These are phyloP conservation scores for Heterobasidion annosum DNA, from an alignment of 1,284 basidiomycete species.

Conservation along the genomic window DNA sequence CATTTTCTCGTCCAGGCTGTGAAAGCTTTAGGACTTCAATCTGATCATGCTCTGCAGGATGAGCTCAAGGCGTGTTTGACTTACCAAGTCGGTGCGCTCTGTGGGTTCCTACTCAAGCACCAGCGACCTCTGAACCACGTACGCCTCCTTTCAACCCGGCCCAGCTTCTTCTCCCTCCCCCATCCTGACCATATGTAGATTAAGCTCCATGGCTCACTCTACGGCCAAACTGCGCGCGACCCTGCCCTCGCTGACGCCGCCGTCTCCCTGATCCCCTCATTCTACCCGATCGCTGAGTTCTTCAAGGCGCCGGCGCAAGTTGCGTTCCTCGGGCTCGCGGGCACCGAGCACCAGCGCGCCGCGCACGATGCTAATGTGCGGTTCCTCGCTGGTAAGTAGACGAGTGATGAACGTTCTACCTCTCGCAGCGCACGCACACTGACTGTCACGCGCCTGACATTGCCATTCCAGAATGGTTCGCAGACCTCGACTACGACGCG, in stretches of 20 bases:
- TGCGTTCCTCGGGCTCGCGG: constrained; percentile 50
- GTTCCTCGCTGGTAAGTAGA: constrained; percentile 34
- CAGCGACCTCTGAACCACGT: constrained; percentile 42
- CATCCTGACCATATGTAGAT: constrained; percentile 16
- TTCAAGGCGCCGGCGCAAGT: constrained; percentile 43
- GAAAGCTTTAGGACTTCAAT: too few species aligned
- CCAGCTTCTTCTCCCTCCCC: neutral
- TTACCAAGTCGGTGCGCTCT: constrained; percentile 54
- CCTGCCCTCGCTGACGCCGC: constrained; percentile 42
- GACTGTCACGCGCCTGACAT: neutral
- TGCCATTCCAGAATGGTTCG: constrained; percentile 46
- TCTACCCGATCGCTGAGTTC: constrained; percentile 8
- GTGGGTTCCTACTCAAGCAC: constrained; percentile 43
- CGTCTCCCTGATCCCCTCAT: constrained; percentile 15
- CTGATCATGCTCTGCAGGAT: constrained; percentile 23
- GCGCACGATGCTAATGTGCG: constrained; percentile 39
- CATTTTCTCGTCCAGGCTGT: too few species aligned
- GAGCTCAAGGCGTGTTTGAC: constrained; percentile 49
- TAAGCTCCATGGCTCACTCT: constrained; percentile 50
- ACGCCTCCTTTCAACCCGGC: constrained; percentile 9
- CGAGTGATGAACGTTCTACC: neutral
- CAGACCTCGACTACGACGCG: constrained; percentile 46
- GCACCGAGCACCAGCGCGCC: constrained; percentile 47
- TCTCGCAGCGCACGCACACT: neutral
- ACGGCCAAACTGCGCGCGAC: constrained; percentile 44